Conservation (phyloP, 2,329 filamentous ascomycete genomes). For the Penicillium hordei region DNA sequence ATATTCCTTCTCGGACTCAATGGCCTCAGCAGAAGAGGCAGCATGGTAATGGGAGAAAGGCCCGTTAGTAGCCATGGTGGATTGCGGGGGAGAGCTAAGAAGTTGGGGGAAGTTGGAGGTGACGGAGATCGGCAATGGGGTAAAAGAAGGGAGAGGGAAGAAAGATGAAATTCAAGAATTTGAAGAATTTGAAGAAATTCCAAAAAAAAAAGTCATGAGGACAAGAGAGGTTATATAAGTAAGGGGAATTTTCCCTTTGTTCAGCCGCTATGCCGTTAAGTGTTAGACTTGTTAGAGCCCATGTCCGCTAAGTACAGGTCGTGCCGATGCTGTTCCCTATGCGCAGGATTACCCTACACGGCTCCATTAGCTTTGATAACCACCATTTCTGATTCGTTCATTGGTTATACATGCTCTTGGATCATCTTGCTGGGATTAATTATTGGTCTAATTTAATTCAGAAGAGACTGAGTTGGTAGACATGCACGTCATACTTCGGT, state of each 20-base stretch:
- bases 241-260: not conserved
- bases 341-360: slow-evolving; percentile 28
- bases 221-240: not conserved
- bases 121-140: slow-evolving; percentile 9
- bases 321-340: slow-evolving; percentile 30
- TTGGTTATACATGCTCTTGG: not conserved
- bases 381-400: slow-evolving; percentile 2
- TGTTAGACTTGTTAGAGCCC: slow-evolving; percentile 31
- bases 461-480: not conserved
- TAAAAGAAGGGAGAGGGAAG: not conserved
- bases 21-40: slow-evolving; percentile 74
- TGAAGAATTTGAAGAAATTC: slow-evolving; percentile 4
- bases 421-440: not conserved
- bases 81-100: slow-evolving; percentile 15
- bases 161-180: not conserved
- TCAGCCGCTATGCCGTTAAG: slow-evolving; percentile 35
- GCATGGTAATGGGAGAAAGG: slow-evolving; percentile 62
- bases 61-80: slow-evolving; percentile 43
- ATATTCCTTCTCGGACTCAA: slow-evolving; percentile 75
- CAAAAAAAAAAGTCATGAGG: slow-evolving; percentile 3
- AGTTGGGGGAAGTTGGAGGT: slow-evolving; percentile 16
- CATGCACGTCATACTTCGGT: slow-evolving; percentile 6
- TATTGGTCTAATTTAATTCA: slow-evolving; percentile 4
- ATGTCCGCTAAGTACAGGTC: slow-evolving; percentile 29
- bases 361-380: slow-evolving; percentile 5